These are phyloP conservation scores for Fraxinus velutina DNA, from an alignment of 305 asterid genomes.

Conservation along the genomic window DNA sequence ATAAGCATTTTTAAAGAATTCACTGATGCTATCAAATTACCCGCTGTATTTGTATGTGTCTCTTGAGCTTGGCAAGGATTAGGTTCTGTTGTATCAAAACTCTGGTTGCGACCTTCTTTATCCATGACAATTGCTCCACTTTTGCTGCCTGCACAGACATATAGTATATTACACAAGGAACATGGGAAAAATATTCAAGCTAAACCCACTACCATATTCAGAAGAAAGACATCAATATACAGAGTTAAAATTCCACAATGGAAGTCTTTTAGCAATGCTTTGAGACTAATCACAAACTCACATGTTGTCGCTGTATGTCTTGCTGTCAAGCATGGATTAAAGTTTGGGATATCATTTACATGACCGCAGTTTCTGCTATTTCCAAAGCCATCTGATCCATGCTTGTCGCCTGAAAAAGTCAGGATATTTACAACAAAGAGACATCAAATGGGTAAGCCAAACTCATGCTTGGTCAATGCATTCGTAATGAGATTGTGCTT, in stretches of 20 bases:
- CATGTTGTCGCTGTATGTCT: background rate
- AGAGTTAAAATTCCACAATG: background rate
- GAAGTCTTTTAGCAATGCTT: background rate
- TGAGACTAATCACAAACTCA: background rate
- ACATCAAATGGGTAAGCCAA: background rate
- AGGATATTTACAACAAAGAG: background rate
- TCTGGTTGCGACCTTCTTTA: background rate
- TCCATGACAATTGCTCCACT: background rate
- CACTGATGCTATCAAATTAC: background rate
- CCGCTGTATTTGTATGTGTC: background rate
- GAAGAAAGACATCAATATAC: background rate
- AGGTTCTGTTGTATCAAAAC: background rate
- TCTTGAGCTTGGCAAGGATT: background rate
- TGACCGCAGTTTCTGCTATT: background rate
- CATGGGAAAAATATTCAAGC: background rate
- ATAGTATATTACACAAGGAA: background rate
- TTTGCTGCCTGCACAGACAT: background rate
- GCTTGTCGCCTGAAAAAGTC: background rate
- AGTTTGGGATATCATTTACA: background rate
- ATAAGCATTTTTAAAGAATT: background rate
- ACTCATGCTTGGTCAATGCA: background rate
- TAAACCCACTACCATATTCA: background rate
- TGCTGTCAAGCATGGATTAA: background rate
- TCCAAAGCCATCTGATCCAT: background rate
- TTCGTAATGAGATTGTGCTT: background rate